A percentile compares a stretch with the other conserved stretches of the same genome.
Conservation (phyloP, 371 early-diverging fungal species). For the Apophysomyces variabilis region DNA sequence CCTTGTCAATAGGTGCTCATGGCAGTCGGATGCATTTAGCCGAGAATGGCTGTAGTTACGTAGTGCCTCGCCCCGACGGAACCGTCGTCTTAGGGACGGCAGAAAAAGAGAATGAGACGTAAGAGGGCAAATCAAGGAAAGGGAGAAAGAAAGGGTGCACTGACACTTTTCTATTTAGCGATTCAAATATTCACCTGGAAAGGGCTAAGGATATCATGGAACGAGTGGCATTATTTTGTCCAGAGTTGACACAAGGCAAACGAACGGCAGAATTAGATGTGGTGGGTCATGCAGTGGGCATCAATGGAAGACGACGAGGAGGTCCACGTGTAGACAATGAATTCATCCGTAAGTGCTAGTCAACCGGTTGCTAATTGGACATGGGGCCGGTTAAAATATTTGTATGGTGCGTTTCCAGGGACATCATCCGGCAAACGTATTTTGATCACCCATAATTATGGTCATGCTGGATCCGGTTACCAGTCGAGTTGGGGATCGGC, state of each 20-base stretch:
- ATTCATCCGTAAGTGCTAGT: conserved; percentile 25
- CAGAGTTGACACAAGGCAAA: conserved; percentile 43
- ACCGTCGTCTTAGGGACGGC: conserved; percentile 80
- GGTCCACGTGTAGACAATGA: conserved; percentile 74
- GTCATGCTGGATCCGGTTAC: conserved; percentile 69
- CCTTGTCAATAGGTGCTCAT: background rate
- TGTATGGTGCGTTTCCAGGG: conserved; percentile 3
- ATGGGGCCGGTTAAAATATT: no score
- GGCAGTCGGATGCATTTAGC: background rate
- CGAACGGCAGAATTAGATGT: conserved; percentile 46
- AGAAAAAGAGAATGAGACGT: conserved; percentile 62
- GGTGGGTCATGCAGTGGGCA: conserved; percentile 61
- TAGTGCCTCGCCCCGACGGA: conserved; percentile 79
- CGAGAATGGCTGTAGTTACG: conserved; percentile 55
- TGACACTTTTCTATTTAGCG: conserved; percentile 1
- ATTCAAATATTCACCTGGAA: background rate
- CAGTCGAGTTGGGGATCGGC: conserved; percentile 79
- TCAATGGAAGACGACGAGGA: conserved; percentile 63
- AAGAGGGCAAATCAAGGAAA: conserved; percentile 17
- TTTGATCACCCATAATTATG: conserved; percentile 74
- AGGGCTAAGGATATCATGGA: conserved; percentile 30
- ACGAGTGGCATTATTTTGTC: conserved; percentile 28
- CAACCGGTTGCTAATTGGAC: conserved; percentile 21
- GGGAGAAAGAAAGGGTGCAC: background rate
- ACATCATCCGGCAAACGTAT: conserved; percentile 46